Conservation (phyloP, 768 basidiomycete species). For the Pisolithus orientalis region DNA sequence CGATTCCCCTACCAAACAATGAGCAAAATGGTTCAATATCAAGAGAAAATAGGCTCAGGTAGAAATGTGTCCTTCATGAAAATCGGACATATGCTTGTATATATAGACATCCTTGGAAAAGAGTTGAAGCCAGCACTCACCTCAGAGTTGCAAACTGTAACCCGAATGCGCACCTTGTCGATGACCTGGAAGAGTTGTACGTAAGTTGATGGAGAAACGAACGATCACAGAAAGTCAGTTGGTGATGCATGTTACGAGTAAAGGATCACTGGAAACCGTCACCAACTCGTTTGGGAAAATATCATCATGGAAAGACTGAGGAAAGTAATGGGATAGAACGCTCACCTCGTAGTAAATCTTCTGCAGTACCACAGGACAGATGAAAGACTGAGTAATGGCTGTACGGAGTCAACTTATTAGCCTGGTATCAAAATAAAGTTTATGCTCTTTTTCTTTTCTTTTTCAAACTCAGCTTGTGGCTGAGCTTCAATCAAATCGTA, state of each 20-base stretch:
- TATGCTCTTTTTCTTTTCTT: neutral
- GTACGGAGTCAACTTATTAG: too few species aligned
- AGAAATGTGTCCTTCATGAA: slow-evolving; percentile 49
- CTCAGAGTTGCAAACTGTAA: neutral
- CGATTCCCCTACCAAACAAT: neutral
- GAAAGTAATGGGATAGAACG: neutral
- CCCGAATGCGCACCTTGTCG: neutral
- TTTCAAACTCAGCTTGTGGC: neutral
- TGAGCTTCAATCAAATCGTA: neutral
- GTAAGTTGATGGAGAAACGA: slow-evolving; percentile 6
- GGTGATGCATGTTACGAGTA: slow-evolving; percentile 73
- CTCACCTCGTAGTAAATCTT: slow-evolving; percentile 26
- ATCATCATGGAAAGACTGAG: slow-evolving; percentile 47
- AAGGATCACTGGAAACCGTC: slow-evolving; percentile 63
- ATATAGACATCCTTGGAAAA: slow-evolving; percentile 42
- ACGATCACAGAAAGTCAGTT: slow-evolving; percentile 29
- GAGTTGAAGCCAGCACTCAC: neutral
- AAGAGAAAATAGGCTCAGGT: slow-evolving; percentile 36
- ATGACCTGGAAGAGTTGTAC: neutral
- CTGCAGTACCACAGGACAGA: neutral
- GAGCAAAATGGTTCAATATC: neutral
- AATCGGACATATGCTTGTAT: slow-evolving; percentile 77
- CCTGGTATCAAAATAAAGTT: neutral
- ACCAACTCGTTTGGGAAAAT: slow-evolving; percentile 68
- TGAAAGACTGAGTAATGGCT: too few species aligned